Evolutionary conservation across 345 rosid species (phyloP).

Genomic region (Dimocarpus longan): DNA sequence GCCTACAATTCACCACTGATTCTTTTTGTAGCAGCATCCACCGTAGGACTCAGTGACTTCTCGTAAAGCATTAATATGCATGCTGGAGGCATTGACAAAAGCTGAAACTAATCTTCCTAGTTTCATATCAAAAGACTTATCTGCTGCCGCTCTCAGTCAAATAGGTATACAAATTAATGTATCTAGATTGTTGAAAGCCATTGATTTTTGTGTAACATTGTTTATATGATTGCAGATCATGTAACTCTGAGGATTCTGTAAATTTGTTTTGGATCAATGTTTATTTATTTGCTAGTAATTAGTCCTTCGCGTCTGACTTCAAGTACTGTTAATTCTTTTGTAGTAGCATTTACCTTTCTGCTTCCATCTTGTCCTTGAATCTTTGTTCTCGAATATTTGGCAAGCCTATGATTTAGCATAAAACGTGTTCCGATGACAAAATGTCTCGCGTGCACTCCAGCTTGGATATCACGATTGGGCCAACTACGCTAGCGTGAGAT

Average conservation of each 20-base stretch:
- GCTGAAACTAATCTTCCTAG: background rate
- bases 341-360: background rate
- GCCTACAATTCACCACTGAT: slow-evolving; percentile 18
- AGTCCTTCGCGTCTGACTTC: background rate
- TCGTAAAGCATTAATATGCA: slow-evolving; percentile 30
- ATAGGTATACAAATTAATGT: slow-evolving; percentile 28
- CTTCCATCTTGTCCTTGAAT: background rate
- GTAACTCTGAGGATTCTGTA: slow-evolving; percentile 30
- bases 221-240: slow-evolving; percentile 26
- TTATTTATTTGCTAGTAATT: slow-evolving; percentile 9
- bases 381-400: background rate
- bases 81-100: slow-evolving; percentile 22
- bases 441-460: background rate
- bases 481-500: no score
- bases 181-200: slow-evolving; percentile 23
- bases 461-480: background rate
- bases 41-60: slow-evolving; percentile 17
- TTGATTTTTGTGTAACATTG: slow-evolving; percentile 31
- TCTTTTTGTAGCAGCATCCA: slow-evolving; percentile 28
- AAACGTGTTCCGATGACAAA: background rate
- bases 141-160: slow-evolving; percentile 22
- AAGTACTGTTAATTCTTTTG: background rate
- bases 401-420: background rate
- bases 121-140: background rate
- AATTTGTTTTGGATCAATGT: slow-evolving; percentile 17